phyloP scores from a whole-genome alignment of 495 filamentous ascomycete species.

The Talaromyces proteolyticus region DNA sequence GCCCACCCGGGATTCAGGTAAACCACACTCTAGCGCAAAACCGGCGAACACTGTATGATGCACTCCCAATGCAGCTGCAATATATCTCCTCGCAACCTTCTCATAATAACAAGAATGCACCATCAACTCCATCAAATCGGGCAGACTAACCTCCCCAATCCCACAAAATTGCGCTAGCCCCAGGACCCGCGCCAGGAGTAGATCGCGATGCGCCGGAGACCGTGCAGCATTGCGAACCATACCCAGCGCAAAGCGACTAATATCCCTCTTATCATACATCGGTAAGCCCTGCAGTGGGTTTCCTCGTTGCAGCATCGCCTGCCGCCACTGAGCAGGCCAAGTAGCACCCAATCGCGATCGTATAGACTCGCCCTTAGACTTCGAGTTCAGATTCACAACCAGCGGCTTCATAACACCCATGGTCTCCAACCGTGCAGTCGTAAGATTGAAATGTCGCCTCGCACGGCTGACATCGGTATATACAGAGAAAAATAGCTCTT shows the following conservation, averaged over 20 bases:
- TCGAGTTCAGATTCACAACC: background rate
- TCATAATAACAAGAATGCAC: background rate
- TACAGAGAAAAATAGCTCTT: background rate
- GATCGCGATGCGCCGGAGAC: background rate
- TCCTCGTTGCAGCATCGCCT: background rate
- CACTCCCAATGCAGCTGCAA: background rate
- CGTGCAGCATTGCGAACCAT: slow-evolving; percentile 1
- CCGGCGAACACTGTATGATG: background rate
- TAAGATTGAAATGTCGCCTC: background rate
- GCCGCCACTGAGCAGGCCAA: background rate
- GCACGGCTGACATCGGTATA: background rate
- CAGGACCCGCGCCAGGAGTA: background rate
- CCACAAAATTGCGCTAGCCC: background rate
- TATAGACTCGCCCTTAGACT: background rate
- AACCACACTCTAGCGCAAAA: background rate
- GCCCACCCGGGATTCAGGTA: background rate
- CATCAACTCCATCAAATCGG: background rate
- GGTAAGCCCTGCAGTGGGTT: background rate
- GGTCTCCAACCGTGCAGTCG: background rate
- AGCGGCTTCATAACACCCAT: background rate
- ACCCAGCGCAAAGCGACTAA: slow-evolving; percentile 12
- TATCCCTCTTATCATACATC: slow-evolving; percentile 3
- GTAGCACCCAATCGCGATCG: background rate
- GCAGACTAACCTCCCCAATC: background rate
- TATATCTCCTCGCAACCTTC: background rate